Evolutionary conservation across 352 stramenopile species (phyloP), one percentile per base, ranked within the genome.

Genomic region (Phytophthora pinifolia): DNA sequence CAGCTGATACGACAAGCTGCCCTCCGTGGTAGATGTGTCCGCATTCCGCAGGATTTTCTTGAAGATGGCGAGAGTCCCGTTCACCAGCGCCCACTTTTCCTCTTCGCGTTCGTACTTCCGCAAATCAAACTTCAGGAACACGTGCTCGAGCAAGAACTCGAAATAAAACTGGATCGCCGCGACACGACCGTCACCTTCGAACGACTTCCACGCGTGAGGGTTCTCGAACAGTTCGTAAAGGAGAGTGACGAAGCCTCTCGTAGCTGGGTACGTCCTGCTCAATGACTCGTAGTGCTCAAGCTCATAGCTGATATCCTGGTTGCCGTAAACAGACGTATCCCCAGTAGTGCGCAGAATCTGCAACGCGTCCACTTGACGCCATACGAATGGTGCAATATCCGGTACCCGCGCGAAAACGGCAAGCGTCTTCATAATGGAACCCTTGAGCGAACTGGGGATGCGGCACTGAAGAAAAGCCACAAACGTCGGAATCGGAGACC

Each of bases 101-200:
- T 90, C 76, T 59, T 92, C 81, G 36, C 77, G 64, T 32, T 91
- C 83, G 47, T 92, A 94, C 46, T 92, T 89, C 39, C 85, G 79
- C 18, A 89, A 50, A 45, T 92, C 77, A 59, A 92, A 91, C 65
- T 94, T 92, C 18, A 92, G 47, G 45, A 94, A 92, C 9, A 94
- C 79, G 27, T 82, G 75, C 35, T 94, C 81, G 20, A 93, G 51
- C 42, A 92, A 58, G 61, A 89, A 92, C 25, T 92, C 82, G 45
- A 94, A 91, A 66, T 94, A 94, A 49, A 76, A 79, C 57, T 92
- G 83, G 29, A 90, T 89, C 13, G 82, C 82, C n/a, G 76, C 71
- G 6, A 92, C 67, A 31, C 77, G 77, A 6, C 80, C 83, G 56
- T 92, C 80, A 9, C 79, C 78, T 59, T 89, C 83, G 25, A 90